Conservation (phyloP, 2,329 filamentous ascomycete genomes). For the Apiospora hydei region DNA sequence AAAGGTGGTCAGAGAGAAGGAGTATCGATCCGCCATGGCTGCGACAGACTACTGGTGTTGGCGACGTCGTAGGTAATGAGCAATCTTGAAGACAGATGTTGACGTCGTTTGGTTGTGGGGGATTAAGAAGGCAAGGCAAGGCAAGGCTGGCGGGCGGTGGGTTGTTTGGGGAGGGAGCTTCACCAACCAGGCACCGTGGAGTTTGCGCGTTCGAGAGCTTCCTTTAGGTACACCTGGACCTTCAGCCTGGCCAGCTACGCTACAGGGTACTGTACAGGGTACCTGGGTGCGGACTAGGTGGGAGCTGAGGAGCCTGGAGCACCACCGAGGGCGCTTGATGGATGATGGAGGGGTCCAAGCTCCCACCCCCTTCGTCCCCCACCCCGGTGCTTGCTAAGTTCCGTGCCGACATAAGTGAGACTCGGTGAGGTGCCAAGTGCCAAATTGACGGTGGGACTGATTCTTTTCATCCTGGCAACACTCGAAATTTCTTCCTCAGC, state of each 20-base stretch:
- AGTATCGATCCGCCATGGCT: constrained; percentile 96
- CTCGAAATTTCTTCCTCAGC: constrained; percentile 8
- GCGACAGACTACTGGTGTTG: constrained; percentile 24
- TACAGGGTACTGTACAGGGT: neutral
- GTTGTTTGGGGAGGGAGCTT: constrained; percentile 29
- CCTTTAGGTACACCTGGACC: constrained; percentile 26
- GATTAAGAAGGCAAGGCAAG: constrained; percentile 23
- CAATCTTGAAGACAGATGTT: constrained; percentile 9
- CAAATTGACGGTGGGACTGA: neutral
- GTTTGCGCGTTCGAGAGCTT: constrained; percentile 38
- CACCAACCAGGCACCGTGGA: constrained; percentile 38
- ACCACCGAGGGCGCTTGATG: neutral
- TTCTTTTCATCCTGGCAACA: neutral
- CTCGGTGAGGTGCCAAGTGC: neutral
- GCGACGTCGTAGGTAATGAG: neutral
- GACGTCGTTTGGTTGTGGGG: constrained; percentile 25
- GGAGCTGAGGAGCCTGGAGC: neutral
- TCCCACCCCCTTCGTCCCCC: neutral
- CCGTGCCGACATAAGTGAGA: constrained; percentile 11
- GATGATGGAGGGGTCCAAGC: constrained; percentile 8
- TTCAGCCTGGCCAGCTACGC: constrained; percentile 26
- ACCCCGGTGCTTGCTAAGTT: constrained; percentile 16
- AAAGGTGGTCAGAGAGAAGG: constrained; percentile 99
- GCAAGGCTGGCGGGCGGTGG: constrained; percentile 24
- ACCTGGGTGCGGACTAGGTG: neutral